These are phyloP conservation scores for Lactifluus echinatus DNA, from an alignment of 768 basidiomycete species.

Conservation along the genomic window DNA sequence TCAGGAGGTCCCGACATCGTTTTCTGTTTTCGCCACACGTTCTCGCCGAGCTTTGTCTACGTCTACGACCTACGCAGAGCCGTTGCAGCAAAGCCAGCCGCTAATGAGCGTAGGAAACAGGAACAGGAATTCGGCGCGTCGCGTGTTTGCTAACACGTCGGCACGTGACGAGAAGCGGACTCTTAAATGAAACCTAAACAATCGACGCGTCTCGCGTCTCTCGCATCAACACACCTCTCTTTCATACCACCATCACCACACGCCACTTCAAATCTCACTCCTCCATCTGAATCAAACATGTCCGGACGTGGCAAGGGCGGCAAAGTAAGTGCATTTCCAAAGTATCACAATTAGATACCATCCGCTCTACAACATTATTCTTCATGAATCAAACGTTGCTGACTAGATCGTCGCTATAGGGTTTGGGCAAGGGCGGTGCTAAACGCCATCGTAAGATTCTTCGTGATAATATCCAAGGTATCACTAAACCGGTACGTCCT, in stretches of 20 bases:
- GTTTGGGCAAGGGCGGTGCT: slow-evolving; percentile 94
- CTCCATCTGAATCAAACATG: slow-evolving; percentile 40
- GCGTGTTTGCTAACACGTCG: neutral
- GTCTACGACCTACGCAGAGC: too few species aligned
- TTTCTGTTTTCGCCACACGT: neutral
- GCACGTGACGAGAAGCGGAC: slow-evolving; percentile 15
- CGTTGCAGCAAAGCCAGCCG: too few species aligned
- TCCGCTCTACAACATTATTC: neutral
- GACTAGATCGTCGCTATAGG: slow-evolving; percentile 32
- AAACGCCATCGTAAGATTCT: slow-evolving; percentile 96
- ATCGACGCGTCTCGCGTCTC: slow-evolving; percentile 16
- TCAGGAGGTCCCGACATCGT: slow-evolving; percentile 10
- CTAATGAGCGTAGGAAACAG: neutral
- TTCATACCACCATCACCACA: slow-evolving; percentile 19
- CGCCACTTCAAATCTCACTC: slow-evolving; percentile 17
- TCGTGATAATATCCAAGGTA: slow-evolving; percentile 69
- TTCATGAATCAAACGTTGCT: slow-evolving; percentile 6
- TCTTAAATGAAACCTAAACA: slow-evolving; percentile 16
- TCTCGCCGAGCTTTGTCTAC: too few species aligned
- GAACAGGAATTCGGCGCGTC: neutral
- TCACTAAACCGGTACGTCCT: slow-evolving; percentile 36
- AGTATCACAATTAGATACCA: neutral
- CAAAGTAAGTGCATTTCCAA: slow-evolving; percentile 40
- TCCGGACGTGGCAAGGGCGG: slow-evolving; percentile 97
- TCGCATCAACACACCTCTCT: slow-evolving; percentile 16